Conservation (phyloP, 2,329 filamentous ascomycete species). For the Amauroascus verrucosus region DNA sequence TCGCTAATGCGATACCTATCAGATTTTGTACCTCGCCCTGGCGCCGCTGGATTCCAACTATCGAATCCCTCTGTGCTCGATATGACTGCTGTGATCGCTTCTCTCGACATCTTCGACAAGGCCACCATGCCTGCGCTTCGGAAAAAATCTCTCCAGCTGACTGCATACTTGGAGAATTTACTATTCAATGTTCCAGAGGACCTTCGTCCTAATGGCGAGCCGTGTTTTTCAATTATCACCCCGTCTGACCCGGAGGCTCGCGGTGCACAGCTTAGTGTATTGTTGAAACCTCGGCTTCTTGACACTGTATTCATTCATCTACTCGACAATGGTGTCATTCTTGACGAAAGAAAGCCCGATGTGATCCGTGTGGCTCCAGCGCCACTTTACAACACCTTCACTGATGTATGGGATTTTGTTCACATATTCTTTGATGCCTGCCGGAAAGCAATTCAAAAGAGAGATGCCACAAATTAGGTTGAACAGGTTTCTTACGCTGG, state of each 20-base stretch:
- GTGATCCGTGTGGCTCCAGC: constrained; percentile 76
- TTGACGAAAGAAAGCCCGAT: constrained; percentile 75
- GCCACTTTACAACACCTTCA: constrained; percentile 72
- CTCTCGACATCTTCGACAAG: constrained; percentile 62
- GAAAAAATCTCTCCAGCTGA: constrained; percentile 60
- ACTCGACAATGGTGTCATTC: constrained; percentile 59
- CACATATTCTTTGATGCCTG: constrained; percentile 44
- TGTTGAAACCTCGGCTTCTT: constrained; percentile 57
- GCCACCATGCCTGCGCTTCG: constrained; percentile 60
- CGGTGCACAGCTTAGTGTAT: constrained; percentile 68
- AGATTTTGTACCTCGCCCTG: constrained; percentile 62
- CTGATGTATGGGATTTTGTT: constrained; percentile 57
- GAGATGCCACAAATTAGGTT: not conserved
- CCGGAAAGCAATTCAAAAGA: constrained; percentile 23
- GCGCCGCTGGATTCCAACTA: constrained; percentile 73
- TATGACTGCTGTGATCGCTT: constrained; percentile 61
- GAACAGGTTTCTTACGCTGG: not conserved
- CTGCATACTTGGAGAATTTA: constrained; percentile 63
- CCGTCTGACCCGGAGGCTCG: constrained; percentile 57
- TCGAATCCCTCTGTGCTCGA: constrained; percentile 75
- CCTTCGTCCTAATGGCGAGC: constrained; percentile 24
- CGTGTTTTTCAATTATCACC: constrained; percentile 54
- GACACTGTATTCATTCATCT: constrained; percentile 56
- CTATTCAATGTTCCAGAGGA: constrained; percentile 35
- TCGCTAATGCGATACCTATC: constrained; percentile 7